phyloP scores from a whole-genome alignment of 306 rosid species.

The Dalbergia oliveri region DNA sequence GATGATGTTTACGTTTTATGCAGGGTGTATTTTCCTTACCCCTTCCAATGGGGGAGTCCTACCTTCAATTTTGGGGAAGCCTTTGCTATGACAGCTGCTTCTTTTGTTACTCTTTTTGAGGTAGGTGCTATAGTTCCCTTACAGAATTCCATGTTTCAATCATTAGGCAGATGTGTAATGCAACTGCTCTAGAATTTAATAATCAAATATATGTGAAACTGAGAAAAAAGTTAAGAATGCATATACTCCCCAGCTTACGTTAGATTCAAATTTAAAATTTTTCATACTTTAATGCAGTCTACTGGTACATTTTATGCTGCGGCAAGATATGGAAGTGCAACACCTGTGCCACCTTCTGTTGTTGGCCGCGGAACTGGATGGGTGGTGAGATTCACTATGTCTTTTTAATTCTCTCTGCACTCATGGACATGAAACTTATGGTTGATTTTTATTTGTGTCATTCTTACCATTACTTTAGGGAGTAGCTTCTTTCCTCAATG shows the following conservation, averaged over 20 bases:
- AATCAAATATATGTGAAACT: not conserved
- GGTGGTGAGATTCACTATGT: conserved; percentile 56
- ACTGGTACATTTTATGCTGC: conserved; percentile 72
- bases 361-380: conserved; percentile 74
- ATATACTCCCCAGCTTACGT: not conserved
- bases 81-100: conserved; percentile 86
- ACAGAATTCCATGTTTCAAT: not conserved
- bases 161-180: too few species aligned
- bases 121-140: conserved; percentile 43
- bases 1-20: not conserved
- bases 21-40: conserved; percentile 83
- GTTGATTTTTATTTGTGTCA: not conserved
- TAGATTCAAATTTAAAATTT: conserved; percentile 12
- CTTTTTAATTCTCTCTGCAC: conserved; percentile 2
- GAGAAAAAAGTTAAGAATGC: not conserved
- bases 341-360: conserved; percentile 76
- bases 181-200: too few species aligned
- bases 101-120: conserved; percentile 85
- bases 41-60: conserved; percentile 94
- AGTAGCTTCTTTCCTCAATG: conserved; percentile 68
- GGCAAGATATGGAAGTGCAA: conserved; percentile 74
- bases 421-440: not conserved
- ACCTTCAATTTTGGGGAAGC: conserved; percentile 82
- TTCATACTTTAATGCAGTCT: conserved; percentile 54
- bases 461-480: conserved; percentile 62